phyloP scores from a whole-genome alignment of 345 rosid species.

The Turritis glabra region DNA sequence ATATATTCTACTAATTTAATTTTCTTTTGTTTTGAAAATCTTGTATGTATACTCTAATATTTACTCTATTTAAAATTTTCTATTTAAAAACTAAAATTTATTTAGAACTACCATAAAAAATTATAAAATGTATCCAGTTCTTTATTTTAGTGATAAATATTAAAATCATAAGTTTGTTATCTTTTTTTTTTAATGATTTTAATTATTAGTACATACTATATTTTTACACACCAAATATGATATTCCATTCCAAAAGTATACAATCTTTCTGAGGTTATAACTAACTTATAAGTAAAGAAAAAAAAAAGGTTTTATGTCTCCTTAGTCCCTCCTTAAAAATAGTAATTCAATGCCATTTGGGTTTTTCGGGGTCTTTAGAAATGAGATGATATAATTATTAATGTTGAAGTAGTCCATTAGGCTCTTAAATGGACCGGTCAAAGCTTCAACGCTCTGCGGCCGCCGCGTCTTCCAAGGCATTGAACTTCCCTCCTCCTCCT shows the following conservation, averaged over 20 bases:
- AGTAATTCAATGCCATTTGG: neutral
- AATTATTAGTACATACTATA: neutral
- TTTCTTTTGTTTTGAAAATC: too few relatives aligned
- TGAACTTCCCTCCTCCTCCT: neutral
- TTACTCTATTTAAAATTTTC: too few relatives aligned
- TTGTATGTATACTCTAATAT: neutral
- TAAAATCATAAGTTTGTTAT: neutral
- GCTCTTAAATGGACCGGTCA: neutral
- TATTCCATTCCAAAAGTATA: neutral
- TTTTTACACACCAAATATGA: neutral
- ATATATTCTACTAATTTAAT: too few relatives aligned
- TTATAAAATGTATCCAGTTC: neutral
- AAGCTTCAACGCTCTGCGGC: neutral
- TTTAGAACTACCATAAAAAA: neutral
- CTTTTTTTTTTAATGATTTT: neutral
- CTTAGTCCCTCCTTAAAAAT: neutral
- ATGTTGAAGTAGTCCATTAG: neutral
- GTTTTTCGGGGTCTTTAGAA: neutral
- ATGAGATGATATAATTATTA: neutral
- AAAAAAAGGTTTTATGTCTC: neutral
- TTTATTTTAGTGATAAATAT: neutral
- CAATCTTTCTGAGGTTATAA: neutral
- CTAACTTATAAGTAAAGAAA: neutral
- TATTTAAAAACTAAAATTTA: too few relatives aligned
- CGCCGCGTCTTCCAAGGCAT: constrained; percentile 22